Percentiles rank a stretch among this genome's conserved stretches.
Conservation (phyloP, 345 rosid genomes). For the Salix arbutifolia region DNA sequence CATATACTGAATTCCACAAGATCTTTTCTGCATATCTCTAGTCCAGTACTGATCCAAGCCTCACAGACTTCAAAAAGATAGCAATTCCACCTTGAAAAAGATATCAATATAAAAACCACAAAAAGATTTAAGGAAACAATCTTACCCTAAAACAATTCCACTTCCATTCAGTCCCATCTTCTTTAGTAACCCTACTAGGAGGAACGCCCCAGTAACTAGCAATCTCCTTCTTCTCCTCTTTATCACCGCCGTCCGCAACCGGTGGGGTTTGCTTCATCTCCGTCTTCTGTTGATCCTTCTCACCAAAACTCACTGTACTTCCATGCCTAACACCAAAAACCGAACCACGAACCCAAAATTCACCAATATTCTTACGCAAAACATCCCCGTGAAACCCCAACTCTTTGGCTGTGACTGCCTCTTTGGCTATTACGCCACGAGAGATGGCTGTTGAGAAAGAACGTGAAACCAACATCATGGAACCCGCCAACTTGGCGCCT, state of each 20-base stretch:
- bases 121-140: background rate
- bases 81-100: background rate
- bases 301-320: background rate
- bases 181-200: conserved; percentile 46
- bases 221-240: background rate
- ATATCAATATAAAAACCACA: background rate
- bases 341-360: background rate
- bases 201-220: conserved; percentile 75
- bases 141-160: conserved; percentile 78
- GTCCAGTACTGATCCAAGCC: too few relatives aligned
- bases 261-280: background rate
- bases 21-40: background rate
- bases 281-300: background rate
- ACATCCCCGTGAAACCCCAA: background rate
- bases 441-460: background rate
- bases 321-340: background rate
- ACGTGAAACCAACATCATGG: background rate
- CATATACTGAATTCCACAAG: background rate
- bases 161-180: conserved; percentile 72
- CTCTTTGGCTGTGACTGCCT: background rate
- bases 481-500: background rate
- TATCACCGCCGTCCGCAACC: background rate
- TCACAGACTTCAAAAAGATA: too few relatives aligned
- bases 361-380: background rate
- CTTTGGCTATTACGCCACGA: background rate